These are phyloP conservation scores for Yamadazyma kitorensis DNA, from an alignment of 805 yeast genomes.

Conservation along the genomic window DNA sequence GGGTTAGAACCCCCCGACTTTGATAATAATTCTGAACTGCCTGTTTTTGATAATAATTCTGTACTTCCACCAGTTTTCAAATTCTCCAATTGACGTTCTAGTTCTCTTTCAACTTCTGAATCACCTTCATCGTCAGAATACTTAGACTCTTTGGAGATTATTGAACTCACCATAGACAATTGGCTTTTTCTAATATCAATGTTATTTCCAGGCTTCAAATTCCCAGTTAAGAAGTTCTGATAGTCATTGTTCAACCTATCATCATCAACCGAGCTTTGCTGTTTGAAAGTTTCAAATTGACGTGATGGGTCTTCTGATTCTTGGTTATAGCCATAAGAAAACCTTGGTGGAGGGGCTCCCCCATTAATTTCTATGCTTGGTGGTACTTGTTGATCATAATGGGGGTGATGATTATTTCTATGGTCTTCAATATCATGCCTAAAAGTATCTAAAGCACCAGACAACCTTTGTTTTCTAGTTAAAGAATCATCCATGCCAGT, in stretches of 20 bases:
- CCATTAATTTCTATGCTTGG: background rate
- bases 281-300: conserved; percentile 14
- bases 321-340: conserved; percentile 9
- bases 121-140: conserved; percentile 22
- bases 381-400: conserved; percentile 9
- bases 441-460: conserved; percentile 26
- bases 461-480: conserved; percentile 17
- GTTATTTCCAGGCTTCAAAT: conserved; percentile 1
- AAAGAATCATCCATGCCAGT: conserved; percentile 3
- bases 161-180: conserved; percentile 41
- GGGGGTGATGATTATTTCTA: conserved; percentile 15
- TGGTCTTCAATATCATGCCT: conserved; percentile 25
- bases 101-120: conserved; percentile 31
- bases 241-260: conserved; percentile 23
- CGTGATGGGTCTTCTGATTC: conserved; percentile 11
- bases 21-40: conserved; percentile 8
- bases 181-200: conserved; percentile 29
- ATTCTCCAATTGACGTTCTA: conserved; percentile 35
- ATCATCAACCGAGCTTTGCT: conserved; percentile 9
- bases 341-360: conserved; percentile 3
- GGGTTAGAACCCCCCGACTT: background rate
- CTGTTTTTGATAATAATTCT: conserved; percentile 6
- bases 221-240: conserved; percentile 21
- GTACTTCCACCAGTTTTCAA: conserved; percentile 25
- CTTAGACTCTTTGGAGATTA: conserved; percentile 33